Evolutionary conservation across 2,329 filamentous ascomycete species (phyloP), one percentile per base, ranked within the genome.

Genomic region (Pseudogymnoascus sp.): DNA sequence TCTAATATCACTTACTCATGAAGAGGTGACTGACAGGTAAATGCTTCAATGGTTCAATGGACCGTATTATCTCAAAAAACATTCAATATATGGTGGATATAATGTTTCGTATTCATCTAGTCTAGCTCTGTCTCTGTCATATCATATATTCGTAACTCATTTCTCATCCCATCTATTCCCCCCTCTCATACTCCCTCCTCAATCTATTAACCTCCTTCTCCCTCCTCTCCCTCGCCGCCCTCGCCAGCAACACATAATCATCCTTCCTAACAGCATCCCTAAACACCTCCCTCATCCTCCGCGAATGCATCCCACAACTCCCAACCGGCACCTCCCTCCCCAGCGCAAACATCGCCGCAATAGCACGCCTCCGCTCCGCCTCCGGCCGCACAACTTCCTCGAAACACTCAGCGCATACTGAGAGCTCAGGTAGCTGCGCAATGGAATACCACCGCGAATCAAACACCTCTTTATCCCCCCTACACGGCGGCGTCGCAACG

Each of bases 361-460:
- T 78, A 0, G 82, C 76, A 42, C 76, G 77, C 40, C 80, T 75
- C 3, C 80, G 77, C 31, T 81, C 78, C 1, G 87, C 76, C 61
- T 85, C 78, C 0, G 92, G 91, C 75, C 83, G 85, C n/a, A 96
- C 84, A 0, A 91, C 83, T 21, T 91, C 86, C 14, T 90, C 84
- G 73, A 89, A 96, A 74, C 93, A 97, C 74, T 93, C 90, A 67
- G 89, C 86, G 75, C 93, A 97, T 3, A 96, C 87, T 0, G 89
- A 91, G 70, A 96, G 85, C 59, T 92, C 84, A 0, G 89, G 90
- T 0, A 96, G 77, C 12, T 83, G 80, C 0, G 89, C 85, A 73
- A 96, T 91, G 63, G 83, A 86, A 73, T 96, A 87, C 93, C 93
- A 97, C 40, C 81, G 78, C 11, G 80, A 82, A 63, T 85, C 81